Evolutionary conservation across 2,329 filamentous ascomycete genomes (phyloP).

Genomic region (Colletotrichum filicis): DNA sequence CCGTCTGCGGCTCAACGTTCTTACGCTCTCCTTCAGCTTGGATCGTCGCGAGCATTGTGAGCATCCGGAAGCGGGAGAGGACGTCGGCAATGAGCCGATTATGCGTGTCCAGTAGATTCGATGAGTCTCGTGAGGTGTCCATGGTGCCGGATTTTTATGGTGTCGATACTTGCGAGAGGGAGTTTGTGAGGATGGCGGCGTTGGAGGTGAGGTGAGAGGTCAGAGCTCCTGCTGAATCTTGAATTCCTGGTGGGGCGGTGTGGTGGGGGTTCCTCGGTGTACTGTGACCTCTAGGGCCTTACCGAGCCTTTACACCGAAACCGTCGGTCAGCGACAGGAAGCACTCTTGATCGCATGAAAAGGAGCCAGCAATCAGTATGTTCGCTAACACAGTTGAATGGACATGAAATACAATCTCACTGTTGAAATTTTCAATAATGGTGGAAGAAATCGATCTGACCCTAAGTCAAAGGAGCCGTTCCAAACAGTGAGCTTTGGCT

Average conservation of each 20-base stretch:
- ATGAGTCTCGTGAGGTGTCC: conserved; percentile 33
- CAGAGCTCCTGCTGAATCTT: neutral
- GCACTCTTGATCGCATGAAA: neutral
- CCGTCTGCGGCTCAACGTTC: conserved; percentile 52
- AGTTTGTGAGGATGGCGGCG: neutral
- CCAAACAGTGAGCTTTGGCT: neutral
- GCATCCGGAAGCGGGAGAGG: conserved; percentile 54
- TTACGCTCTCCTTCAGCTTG: conserved; percentile 50
- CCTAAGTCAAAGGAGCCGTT: neutral
- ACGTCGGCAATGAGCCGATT: conserved; percentile 57
- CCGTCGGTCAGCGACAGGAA: neutral
- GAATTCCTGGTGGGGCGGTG: conserved; percentile 9
- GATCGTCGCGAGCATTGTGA: conserved; percentile 56
- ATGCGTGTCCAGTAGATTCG: conserved; percentile 48
- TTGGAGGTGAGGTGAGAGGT: neutral
- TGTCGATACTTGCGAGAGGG: neutral
- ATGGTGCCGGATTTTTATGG: neutral
- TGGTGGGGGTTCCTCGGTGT: conserved; percentile 8
- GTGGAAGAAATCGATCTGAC: too few relatives aligned
- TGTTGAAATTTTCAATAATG: too few relatives aligned
- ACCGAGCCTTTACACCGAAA: neutral
- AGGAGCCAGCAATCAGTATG: neutral
- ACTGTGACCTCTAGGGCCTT: neutral
- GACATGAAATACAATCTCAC: too few relatives aligned
- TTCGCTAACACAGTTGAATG: too few relatives aligned